phyloP scores from a whole-genome alignment of 1,139 yeast genomes.

The Sporopachydermia cereana region DNA sequence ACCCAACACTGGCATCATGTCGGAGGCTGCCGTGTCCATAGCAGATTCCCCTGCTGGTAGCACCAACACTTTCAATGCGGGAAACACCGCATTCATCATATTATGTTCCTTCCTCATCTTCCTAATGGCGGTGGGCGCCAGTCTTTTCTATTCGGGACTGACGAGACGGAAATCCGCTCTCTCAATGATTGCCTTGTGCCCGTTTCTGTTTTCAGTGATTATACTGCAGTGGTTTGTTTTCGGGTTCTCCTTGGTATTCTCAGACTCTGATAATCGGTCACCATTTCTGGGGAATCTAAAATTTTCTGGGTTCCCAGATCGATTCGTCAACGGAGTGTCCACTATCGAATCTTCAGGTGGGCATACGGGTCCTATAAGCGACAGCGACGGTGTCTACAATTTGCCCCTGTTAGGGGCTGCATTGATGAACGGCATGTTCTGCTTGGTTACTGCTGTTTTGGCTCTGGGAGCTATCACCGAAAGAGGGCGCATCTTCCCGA shows the following conservation, averaged over 20 bases:
- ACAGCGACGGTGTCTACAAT: constrained; percentile 30
- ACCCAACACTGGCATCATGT: no score
- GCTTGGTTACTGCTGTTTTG: constrained; percentile 39
- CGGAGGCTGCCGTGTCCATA: no score
- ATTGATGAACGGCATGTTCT: constrained; percentile 40
- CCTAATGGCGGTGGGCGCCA: constrained; percentile 29
- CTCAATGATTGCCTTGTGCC: constrained; percentile 40
- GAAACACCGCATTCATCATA: constrained; percentile 13
- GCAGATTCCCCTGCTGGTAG: no score
- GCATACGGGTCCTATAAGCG: constrained; percentile 20
- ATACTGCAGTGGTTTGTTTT: constrained; percentile 46
- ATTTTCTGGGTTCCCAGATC: constrained; percentile 30
- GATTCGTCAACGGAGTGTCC: constrained; percentile 18
- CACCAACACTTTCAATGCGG: no score
- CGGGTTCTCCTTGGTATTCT: constrained; percentile 44
- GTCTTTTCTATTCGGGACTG: constrained; percentile 46
- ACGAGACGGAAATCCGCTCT: constrained; percentile 46
- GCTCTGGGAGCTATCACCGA: constrained; percentile 51
- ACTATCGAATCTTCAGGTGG: constrained; percentile 8
- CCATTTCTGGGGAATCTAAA: constrained; percentile 37
- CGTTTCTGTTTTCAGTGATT: constrained; percentile 32
- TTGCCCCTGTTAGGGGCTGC: constrained; percentile 28
- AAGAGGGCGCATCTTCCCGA: constrained; percentile 43
- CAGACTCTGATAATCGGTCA: constrained; percentile 26
- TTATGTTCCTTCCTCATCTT: constrained; percentile 12